These are phyloP conservation scores for Phytophthora sp. DNA, from an alignment of 352 stramenopile genomes.

Conservation along the genomic window DNA sequence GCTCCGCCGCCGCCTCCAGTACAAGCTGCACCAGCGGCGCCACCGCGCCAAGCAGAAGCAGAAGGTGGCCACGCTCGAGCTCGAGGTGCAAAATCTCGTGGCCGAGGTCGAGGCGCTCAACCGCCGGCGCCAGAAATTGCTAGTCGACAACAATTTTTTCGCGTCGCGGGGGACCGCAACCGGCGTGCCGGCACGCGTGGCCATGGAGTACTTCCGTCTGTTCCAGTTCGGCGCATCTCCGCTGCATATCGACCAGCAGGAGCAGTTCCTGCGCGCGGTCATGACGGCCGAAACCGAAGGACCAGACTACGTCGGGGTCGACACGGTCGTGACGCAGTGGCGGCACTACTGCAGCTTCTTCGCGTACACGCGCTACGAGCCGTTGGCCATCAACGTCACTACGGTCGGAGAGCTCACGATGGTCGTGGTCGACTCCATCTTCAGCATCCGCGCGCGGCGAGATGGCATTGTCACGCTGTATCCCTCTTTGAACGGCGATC, in stretches of 20 bases:
- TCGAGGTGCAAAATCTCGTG: conserved; percentile 44
- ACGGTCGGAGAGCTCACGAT: conserved; percentile 48
- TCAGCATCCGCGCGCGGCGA: conserved; percentile 45
- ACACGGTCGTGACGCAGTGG: conserved; percentile 60
- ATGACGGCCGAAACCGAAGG: conserved; percentile 53
- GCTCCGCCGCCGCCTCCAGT: conserved; percentile 47
- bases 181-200: conserved; percentile 40
- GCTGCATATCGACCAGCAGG: conserved; percentile 37
- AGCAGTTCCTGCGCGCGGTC: conserved; percentile 56
- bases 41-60: conserved; percentile 68
- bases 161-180: conserved; percentile 24
- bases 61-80: conserved; percentile 43
- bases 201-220: conserved; percentile 60
- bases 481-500: conserved; percentile 42
- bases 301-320: conserved; percentile 61
- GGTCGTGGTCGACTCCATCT: conserved; percentile 42
- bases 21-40: conserved; percentile 66
- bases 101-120: conserved; percentile 41
- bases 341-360: conserved; percentile 57
- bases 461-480: conserved; percentile 52
- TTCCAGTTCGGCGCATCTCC: conserved; percentile 52
- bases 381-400: conserved; percentile 36
- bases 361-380: conserved; percentile 41
- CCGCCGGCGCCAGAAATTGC: conserved; percentile 33
- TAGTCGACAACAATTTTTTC: conserved; percentile 45